These are phyloP conservation scores for Delitschia confertaspora DNA, from an alignment of 495 filamentous ascomycete genomes.

Conservation along the genomic window DNA sequence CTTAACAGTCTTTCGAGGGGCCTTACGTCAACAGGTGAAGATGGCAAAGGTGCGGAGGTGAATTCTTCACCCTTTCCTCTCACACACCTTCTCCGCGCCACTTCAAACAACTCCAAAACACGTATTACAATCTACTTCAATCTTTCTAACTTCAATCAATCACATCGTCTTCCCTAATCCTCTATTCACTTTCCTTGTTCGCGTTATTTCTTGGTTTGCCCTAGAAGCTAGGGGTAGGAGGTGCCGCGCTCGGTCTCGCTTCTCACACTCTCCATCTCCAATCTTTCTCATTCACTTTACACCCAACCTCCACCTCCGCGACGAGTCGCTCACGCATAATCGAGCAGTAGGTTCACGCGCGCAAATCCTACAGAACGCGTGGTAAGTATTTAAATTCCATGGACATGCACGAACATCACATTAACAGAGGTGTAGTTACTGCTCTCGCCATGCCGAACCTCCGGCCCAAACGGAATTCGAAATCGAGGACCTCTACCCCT, in stretches of 20 bases:
- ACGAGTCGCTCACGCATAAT: conserved; percentile 5
- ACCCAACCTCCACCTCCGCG: conserved; percentile 7
- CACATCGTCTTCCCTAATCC: no score
- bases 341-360: conserved; percentile 3
- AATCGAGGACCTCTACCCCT: conserved; percentile 46
- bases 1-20: no score
- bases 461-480: conserved; percentile 21
- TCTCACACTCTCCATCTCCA: conserved; percentile 3
- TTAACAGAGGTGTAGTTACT: conserved; percentile 15
- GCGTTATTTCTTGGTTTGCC: no score
- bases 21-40: no score
- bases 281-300: conserved; percentile 1
- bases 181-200: no score
- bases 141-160: no score
- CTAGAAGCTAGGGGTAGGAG: neutral
- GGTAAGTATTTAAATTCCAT: conserved; percentile 16
- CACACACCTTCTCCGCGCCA: no score
- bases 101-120: no score
- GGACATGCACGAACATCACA: neutral
- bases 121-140: no score
- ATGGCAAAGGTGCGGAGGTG: no score
- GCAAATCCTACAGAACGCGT: conserved; percentile 13
- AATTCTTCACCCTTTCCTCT: no score
- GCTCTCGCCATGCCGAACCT: conserved; percentile 20
- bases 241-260: conserved; percentile 3